Base-by-base conservation (phyloP, 2,329 filamentous ascomycete genomes). In the Tolypocladium pustulatum region DNA sequence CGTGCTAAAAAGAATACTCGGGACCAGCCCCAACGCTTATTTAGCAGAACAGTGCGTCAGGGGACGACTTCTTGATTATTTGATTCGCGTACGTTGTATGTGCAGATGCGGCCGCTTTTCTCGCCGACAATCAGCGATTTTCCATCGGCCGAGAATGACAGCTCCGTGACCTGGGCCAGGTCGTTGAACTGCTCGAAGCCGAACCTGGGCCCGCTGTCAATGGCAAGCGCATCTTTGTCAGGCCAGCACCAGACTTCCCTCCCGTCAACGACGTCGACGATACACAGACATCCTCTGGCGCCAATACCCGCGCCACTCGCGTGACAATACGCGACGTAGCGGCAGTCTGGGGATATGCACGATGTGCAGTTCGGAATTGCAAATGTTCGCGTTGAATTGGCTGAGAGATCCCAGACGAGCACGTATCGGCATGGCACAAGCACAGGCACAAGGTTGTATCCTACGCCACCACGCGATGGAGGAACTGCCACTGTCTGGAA, bases 291-390 rank as follows among this genome's bases (percentile, higher is more conserved):
- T 6, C 72, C 72, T 17, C 72, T 61, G 1, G 68, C 68, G 10
- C 71, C 70, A 15, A 67, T 66, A 4, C 66, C 69, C 1, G 69
- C 67, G 9, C 69, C 71, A 20, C 65, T 67, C 1, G 69, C 65
- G 53, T 75, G 67, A 62, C 73, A 75, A 61, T 75, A 76, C 0
- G 73, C 73, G 25, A 76, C 69, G 49, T 70, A 73, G 7, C 73
- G 68, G 57, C 74, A 76, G 62, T 76, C 73, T 0, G 73, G 73
- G 5, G 72, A 75, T 46, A 76, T 66, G 59, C 73, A 75, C 2
- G 71, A 68, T 3, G 65, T 66, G 30, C 69, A 69, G 49, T 75
- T 74, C 10, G 74, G 74, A 49, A 76, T 75, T n/a, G 65, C 64
- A 61, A 73, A 74, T 0, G 69, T 72, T 7, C 67, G 65, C 0